Evolutionary conservation across 139 green algal species (phyloP).

Genomic region (Micractinium sp.): DNA sequence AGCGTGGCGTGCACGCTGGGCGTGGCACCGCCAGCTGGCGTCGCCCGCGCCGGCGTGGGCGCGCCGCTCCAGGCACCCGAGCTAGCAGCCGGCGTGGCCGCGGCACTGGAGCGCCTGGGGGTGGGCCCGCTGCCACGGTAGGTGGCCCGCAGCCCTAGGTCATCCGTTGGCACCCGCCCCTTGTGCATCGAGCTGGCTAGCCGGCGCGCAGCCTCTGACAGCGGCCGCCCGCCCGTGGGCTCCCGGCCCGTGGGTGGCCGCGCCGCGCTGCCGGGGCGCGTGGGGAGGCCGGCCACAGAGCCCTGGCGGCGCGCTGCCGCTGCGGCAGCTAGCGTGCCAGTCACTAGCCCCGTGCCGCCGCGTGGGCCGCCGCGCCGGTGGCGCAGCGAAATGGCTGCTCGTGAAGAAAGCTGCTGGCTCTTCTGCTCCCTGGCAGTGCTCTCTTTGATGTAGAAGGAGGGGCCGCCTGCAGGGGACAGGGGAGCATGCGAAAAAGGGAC

Average conservation of each 20-base stretch:
- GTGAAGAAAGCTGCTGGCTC: constrained; percentile 20
- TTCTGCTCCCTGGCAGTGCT: constrained; percentile 14
- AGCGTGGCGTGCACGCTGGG: constrained; percentile 12
- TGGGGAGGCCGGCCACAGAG: not conserved
- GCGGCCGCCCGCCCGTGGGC: not conserved
- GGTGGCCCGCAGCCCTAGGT: constrained; percentile 10
- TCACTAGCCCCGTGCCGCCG: not conserved
- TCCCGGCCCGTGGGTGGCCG: not conserved
- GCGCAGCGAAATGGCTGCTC: constrained; percentile 8
- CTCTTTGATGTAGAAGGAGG: constrained; percentile 39
- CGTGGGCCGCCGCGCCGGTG: not conserved
- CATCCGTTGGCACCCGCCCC: not conserved
- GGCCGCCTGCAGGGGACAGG: not conserved
- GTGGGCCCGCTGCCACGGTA: not conserved
- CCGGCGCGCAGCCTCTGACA: constrained; percentile 38
- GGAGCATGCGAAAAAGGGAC: not conserved
- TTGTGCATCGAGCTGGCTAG: constrained; percentile 26
- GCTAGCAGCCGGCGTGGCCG: not conserved
- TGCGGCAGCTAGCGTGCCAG: not conserved
- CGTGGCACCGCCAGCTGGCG: not conserved
- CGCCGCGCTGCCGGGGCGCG: not conserved
- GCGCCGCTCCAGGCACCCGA: not conserved
- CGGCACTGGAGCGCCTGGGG: no score
- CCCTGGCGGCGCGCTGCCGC: constrained; percentile 11
- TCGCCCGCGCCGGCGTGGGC: not conserved